Percentiles rank a stretch among this genome's conserved stretches.
Conservation (phyloP, 352 stramenopile species). For the Pythium aquatile region DNA sequence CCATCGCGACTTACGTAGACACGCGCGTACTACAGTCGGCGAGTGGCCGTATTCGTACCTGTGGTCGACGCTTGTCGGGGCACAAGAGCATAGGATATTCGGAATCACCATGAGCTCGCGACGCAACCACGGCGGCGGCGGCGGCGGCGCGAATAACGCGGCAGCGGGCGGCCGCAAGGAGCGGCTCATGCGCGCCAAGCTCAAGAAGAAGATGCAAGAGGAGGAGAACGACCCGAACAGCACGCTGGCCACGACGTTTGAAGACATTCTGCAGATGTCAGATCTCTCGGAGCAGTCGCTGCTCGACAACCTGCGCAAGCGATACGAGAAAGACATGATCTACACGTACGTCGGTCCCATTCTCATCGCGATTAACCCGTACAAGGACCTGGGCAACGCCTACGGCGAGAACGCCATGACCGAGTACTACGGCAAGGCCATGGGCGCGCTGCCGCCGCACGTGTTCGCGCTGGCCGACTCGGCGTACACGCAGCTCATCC, state of each 20-base stretch:
- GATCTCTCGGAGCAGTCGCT: conserved; percentile 89
- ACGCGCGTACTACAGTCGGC: conserved; percentile 2
- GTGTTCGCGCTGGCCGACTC: conserved; percentile 90
- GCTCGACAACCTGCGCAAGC: conserved; percentile 81
- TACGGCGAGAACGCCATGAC: conserved; percentile 85
- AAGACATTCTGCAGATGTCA: conserved; percentile 90
- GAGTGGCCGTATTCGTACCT: not conserved
- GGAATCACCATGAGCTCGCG: conserved; percentile 7
- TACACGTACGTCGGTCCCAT: conserved; percentile 94
- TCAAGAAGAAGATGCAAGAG: conserved; percentile 86
- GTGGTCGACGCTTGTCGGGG: not conserved
- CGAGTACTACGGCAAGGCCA: conserved; percentile 86
- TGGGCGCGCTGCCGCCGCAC: conserved; percentile 80
- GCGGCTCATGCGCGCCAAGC: conserved; percentile 80
- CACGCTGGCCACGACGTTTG: conserved; percentile 50
- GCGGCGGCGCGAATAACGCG: conserved; percentile 29
- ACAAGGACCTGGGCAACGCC: conserved; percentile 67
- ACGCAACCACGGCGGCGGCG: conserved; percentile 28
- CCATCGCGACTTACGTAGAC: conserved; percentile 4
- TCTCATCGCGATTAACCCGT: conserved; percentile 92
- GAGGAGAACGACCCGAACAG: conserved; percentile 46
- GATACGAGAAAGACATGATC: conserved; percentile 92
- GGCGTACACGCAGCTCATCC: conserved; percentile 88
- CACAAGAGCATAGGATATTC: not conserved
- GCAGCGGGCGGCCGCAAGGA: conserved; percentile 68